phyloP scores from a whole-genome alignment of 148 eudicot genomes.

The Silene latifolia region DNA sequence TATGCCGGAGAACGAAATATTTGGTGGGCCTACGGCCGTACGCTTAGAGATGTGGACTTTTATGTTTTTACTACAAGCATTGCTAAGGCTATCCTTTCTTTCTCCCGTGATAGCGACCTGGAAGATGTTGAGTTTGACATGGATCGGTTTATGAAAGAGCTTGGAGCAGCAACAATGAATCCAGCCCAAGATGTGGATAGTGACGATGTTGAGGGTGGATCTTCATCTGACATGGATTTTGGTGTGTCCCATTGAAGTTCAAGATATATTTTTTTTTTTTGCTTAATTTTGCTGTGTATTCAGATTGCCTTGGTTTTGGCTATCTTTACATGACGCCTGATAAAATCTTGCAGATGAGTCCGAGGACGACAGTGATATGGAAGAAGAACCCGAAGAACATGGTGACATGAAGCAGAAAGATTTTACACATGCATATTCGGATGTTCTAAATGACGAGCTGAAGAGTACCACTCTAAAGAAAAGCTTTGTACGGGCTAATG shows the following conservation, averaged over 20 bases:
- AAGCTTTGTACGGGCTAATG: slow-evolving; percentile 78
- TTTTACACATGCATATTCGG: slow-evolving; percentile 72
- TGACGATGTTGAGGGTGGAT: slow-evolving; percentile 62
- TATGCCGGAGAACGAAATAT: no score
- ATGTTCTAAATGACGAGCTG: slow-evolving; percentile 63
- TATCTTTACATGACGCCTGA: background rate
- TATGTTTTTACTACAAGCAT: no score
- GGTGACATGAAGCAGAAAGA: slow-evolving; percentile 31
- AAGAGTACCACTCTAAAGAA: slow-evolving; percentile 55
- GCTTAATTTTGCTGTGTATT: background rate
- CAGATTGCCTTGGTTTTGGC: background rate
- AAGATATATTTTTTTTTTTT: no score
- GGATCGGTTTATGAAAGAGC: slow-evolving; percentile 79
- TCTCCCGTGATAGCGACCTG: slow-evolving; percentile 35
- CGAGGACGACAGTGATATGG: slow-evolving; percentile 56
- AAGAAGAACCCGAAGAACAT: slow-evolving; percentile 44
- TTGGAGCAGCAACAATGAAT: slow-evolving; percentile 56
- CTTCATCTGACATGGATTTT: slow-evolving; percentile 84
- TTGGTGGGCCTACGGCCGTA: no score
- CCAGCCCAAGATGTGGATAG: slow-evolving; percentile 32
- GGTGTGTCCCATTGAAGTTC: slow-evolving; percentile 36
- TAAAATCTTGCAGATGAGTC: slow-evolving; percentile 47
- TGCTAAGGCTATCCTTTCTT: slow-evolving; percentile 9
- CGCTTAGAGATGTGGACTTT: no score
- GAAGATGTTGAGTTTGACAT: slow-evolving; percentile 69